phyloP scores from a whole-genome alignment of 345 rosid genomes.

The Camelina hispida region DNA sequence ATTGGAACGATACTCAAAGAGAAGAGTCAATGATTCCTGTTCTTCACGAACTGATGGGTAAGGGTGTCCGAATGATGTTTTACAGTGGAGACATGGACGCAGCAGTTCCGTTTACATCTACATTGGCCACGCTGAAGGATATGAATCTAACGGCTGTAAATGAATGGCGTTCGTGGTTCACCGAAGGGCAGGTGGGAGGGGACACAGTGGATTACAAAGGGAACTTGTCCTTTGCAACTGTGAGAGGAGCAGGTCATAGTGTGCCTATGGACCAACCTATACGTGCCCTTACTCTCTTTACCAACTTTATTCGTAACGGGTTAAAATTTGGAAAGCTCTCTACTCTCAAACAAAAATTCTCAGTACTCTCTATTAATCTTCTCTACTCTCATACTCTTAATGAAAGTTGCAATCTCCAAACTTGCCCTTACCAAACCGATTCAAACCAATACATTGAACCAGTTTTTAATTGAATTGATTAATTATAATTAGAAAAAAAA shows the following conservation, averaged over 20 bases:
- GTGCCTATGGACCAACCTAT: conserved; percentile 20
- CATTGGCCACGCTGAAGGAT: conserved; percentile 58
- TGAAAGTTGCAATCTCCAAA: too few species aligned
- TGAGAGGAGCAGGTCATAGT: conserved; percentile 33
- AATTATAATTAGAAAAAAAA: too few species aligned
- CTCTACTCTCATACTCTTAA: too few species aligned
- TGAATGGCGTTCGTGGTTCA: conserved; percentile 84
- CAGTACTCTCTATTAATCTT: too few species aligned
- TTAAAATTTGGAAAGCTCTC: too few species aligned
- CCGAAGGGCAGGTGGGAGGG: conserved; percentile 50
- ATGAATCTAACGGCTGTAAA: conserved; percentile 66
- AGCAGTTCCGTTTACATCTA: conserved; percentile 75
- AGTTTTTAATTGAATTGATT: too few species aligned
- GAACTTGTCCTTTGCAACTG: conserved; percentile 20
- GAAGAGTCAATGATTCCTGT: conserved; percentile 62
- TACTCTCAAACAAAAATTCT: too few species aligned
- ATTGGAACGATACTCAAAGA: conserved; percentile 44
- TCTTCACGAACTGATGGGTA: conserved; percentile 65
- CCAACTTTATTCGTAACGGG: conserved; percentile 23
- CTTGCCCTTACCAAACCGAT: too few species aligned
- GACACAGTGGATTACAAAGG: conserved; percentile 22
- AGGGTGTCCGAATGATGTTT: conserved; percentile 67
- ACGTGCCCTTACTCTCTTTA: conserved; percentile 26
- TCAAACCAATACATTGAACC: too few species aligned
- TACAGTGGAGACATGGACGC: conserved; percentile 82